Conservation (phyloP, 2,329 filamentous ascomycete genomes). For the Talaromyces sp. region DNA sequence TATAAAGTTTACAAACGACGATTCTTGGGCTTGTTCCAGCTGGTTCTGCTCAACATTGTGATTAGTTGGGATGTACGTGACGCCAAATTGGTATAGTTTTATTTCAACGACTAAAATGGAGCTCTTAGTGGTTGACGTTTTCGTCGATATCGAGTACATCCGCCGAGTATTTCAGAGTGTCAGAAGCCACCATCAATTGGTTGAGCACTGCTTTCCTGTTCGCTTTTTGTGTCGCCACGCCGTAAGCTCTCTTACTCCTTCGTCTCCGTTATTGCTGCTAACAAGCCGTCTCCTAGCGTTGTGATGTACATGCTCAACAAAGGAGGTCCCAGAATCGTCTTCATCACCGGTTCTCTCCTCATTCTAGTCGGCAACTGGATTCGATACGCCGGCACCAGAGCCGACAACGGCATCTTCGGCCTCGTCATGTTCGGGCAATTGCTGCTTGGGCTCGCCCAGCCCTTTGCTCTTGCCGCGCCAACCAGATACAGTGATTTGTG, state of each 20-base stretch:
- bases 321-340: constrained; percentile 70
- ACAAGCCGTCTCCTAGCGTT: constrained; percentile 34
- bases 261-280: neutral
- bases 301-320: constrained; percentile 74
- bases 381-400: constrained; percentile 67
- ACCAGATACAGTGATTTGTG: constrained; percentile 90
- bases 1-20: constrained; percentile 73
- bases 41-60: constrained; percentile 85
- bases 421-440: constrained; percentile 89
- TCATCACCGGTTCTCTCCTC: constrained; percentile 68
- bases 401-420: constrained; percentile 62
- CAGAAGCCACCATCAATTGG: constrained; percentile 83
- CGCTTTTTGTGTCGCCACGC: constrained; percentile 70
- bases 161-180: constrained; percentile 70
- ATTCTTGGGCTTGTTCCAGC: constrained; percentile 80
- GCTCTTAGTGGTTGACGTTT: constrained; percentile 81
- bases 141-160: constrained; percentile 74
- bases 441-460: constrained; percentile 81
- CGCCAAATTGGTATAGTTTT: too few species aligned
- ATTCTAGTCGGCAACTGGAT: constrained; percentile 87
- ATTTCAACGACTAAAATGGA: too few species aligned
- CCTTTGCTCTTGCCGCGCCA: constrained; percentile 84
- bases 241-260: constrained; percentile 43
- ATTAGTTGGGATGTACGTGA: constrained; percentile 88
- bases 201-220: constrained; percentile 84